These are phyloP conservation scores for Echinosphaeria canescens DNA, from an alignment of 2,329 filamentous ascomycete genomes.

Conservation along the genomic window DNA sequence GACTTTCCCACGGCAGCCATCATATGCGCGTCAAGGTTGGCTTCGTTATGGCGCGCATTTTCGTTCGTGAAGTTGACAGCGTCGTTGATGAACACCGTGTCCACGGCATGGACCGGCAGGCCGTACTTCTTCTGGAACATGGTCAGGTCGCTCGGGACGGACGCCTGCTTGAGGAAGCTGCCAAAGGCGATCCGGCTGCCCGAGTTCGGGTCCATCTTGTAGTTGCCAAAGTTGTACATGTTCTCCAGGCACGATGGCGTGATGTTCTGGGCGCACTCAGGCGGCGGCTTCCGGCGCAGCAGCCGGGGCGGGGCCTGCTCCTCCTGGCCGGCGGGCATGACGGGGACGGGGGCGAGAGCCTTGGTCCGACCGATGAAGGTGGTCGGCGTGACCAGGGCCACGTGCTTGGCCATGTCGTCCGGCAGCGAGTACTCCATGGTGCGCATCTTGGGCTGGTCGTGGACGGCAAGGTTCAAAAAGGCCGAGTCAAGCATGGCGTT, in stretches of 20 bases:
- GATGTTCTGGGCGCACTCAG: constrained; percentile 17
- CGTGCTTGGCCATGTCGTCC: constrained; percentile 23
- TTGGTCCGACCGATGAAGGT: constrained; percentile 29
- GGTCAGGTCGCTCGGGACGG: constrained; percentile 23
- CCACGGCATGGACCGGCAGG: too few species aligned
- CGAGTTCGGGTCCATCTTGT: constrained; percentile 9
- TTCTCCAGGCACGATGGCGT: constrained; percentile 24
- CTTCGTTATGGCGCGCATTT: constrained; percentile 19
- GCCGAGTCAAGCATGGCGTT: constrained; percentile 31
- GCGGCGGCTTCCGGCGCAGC: too few species aligned
- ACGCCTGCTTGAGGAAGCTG: constrained; percentile 24
- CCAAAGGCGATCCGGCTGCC: constrained; percentile 15
- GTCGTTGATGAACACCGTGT: constrained; percentile 25
- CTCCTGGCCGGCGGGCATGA: constrained; percentile 3
- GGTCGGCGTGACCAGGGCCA: constrained; percentile 44
- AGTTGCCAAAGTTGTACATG: constrained; percentile 23
- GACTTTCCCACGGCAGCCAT: constrained; percentile 30
- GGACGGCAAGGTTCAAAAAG: too few species aligned
- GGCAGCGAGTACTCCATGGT: constrained; percentile 38
- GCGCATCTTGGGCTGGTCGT: constrained; percentile 27
- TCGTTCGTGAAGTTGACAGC: constrained; percentile 30
- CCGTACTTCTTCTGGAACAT: constrained; percentile 25
- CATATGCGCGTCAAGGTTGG: constrained; percentile 42
- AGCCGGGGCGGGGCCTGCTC: constrained; percentile 6
- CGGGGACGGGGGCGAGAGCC: constrained; percentile 2